Base-by-base conservation (phyloP, 768 basidiomycete genomes). In the Russula sp. region DNA sequence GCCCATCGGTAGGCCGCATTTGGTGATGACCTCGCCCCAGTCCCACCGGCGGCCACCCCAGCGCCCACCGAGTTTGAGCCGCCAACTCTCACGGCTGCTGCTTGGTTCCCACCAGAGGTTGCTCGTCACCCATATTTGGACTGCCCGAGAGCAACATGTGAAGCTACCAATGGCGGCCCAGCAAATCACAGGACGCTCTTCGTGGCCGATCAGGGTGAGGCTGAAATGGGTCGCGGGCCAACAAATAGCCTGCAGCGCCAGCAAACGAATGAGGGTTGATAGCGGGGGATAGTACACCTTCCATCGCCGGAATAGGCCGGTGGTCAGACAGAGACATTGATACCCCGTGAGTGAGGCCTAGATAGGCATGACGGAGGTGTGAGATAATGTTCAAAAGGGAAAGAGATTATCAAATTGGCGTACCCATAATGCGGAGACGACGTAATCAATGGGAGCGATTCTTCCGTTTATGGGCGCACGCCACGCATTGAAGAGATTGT, bases 61-160 rank as follows among this genome's bases (percentile, higher is more conserved):
- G 50, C 74, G 76, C 7, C 80, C 64, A 20, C 70, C 65, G 25
- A 68, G 64, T 59, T 56, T 63, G 52, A 57, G 66, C 2, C 60
- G 66, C 62, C 63, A 60, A 18, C 61, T 59, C 36, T 64, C 59
- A 10, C 60, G 45, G 34, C 38, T 56, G 43, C 58, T 14, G 32
- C 63, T 60, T 47, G 39, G 50, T 41, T 67, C 62, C 66, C 65
- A 67, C 64, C 63, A 68, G 48, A 98, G 81, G 71, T 98, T 98
- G 70, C 87, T 89, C 43, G 94, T 96, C 29, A 97, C 94, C 93
- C 94, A 98, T 62, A 97, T 86, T 75, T 97, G 92, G 58, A 98
- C 81, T 66, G 86, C 83, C 57, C 90, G 81, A 66, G 86, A 87
- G 58, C 87, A 77, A 69, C 87, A 90, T 0, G 96, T 97, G 49